phyloP scores from a whole-genome alignment of 768 basidiomycete genomes.

The Trametes punicea region DNA sequence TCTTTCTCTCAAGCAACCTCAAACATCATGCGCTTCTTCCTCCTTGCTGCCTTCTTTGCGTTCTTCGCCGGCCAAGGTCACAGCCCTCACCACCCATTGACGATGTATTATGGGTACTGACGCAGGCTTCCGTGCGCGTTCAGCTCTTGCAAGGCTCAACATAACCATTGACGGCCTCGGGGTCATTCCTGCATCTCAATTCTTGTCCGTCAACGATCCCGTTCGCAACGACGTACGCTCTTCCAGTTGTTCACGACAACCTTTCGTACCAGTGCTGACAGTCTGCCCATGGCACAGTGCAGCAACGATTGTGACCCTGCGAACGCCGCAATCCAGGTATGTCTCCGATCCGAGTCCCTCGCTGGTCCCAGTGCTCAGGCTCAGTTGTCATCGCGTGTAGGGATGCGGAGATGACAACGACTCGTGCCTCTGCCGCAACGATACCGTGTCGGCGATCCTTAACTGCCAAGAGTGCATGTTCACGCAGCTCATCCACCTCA shows the following conservation, averaged over 20 bases:
- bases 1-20: conserved; percentile 15
- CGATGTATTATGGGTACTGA: background rate
- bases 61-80: conserved; percentile 58
- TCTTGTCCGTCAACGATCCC: conserved; percentile 40
- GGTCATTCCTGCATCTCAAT: conserved; percentile 40
- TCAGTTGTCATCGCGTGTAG: background rate
- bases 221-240: conserved; percentile 31
- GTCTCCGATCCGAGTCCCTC: background rate
- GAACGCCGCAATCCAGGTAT: conserved; percentile 26
- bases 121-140: background rate
- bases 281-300: conserved; percentile 27
- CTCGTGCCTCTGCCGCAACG: conserved; percentile 51
- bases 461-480: conserved; percentile 71
- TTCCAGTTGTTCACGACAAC: background rate
- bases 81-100: background rate
- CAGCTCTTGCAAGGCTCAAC: conserved; percentile 43
- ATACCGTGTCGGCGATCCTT: conserved; percentile 39
- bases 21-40: conserved; percentile 16
- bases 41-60: conserved; percentile 35
- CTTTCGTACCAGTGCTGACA: conserved; percentile 20
- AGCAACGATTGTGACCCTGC: conserved; percentile 28
- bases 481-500: conserved; percentile 49
- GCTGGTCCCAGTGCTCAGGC: background rate
- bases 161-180: conserved; percentile 41
- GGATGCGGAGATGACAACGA: conserved; percentile 42